phyloP scores from a whole-genome alignment of 306 rosid genomes.

The Acmispon strigosus region DNA sequence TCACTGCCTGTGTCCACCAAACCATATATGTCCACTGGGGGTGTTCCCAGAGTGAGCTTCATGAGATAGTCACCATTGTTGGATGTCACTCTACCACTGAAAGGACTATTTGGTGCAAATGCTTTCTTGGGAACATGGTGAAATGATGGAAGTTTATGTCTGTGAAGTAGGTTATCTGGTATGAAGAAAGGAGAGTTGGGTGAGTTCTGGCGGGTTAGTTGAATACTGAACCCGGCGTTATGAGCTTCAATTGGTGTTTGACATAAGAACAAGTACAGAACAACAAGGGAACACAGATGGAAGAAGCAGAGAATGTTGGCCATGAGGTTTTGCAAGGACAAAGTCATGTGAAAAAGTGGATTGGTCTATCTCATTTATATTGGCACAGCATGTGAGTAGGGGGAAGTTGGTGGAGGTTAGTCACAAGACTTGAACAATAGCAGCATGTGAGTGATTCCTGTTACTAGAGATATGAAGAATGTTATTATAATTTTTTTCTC shows the following conservation, averaged over 20 bases:
- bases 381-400: constrained; percentile 9
- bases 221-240: constrained; percentile 28
- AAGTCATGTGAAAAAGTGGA: constrained; percentile 8
- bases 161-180: neutral
- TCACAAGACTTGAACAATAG: constrained; percentile 28
- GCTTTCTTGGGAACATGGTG: constrained; percentile 12
- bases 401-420: neutral
- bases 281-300: neutral
- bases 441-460: constrained; percentile 27
- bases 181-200: constrained; percentile 23
- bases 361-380: neutral
- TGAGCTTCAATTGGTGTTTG: constrained; percentile 18
- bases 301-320: constrained; percentile 29
- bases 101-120: constrained; percentile 5
- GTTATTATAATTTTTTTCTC: too few species aligned
- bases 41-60: constrained; percentile 49
- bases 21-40: constrained; percentile 48
- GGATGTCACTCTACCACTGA: constrained; percentile 24
- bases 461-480: too few species aligned
- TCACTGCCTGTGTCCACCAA: constrained; percentile 60
- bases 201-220: constrained; percentile 24
- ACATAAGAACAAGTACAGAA: neutral
- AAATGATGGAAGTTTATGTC: neutral
- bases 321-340: constrained; percentile 18
- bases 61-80: constrained; percentile 48